Percentiles rank a stretch among this genome's conserved stretches.
Evolutionary conservation across 2,329 filamentous ascomycete species (phyloP).

Genomic region (Gaeumannomyces sp.): DNA sequence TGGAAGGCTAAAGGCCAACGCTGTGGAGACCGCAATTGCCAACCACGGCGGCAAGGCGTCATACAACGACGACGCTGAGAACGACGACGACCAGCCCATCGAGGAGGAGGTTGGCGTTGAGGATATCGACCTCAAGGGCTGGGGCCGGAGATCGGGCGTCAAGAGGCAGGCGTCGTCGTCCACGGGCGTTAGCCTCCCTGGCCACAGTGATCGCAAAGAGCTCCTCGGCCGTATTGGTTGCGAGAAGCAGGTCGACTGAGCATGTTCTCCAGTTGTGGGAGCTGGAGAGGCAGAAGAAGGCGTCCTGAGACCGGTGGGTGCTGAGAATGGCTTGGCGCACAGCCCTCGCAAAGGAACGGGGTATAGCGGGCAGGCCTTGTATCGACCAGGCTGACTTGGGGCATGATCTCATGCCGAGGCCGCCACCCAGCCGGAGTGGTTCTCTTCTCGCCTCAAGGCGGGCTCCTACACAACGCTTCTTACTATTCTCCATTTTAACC

Average conservation of each 20-base stretch:
- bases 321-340: background rate
- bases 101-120: constrained; percentile 75
- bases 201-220: constrained; percentile 73
- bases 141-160: constrained; percentile 50
- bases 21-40: background rate
- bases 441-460: background rate
- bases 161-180: constrained; percentile 46
- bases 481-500: background rate
- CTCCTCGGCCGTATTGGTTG: constrained; percentile 76
- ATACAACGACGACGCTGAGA: constrained; percentile 53
- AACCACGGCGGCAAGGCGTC: constrained; percentile 1
- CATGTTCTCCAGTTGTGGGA: background rate
- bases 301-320: background rate
- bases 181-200: constrained; percentile 59
- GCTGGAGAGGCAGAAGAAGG: background rate
- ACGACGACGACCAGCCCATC: constrained; percentile 51
- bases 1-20: background rate
- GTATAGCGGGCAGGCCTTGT: background rate
- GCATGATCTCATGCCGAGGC: too few relatives aligned
- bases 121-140: constrained; percentile 58
- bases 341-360: background rate
- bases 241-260: constrained; percentile 61
- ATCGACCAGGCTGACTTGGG: background rate
- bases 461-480: background rate
- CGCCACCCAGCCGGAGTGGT: background rate